phyloP scores from a whole-genome alignment of 495 filamentous ascomycete species.

The Penicillium antarcticum region DNA sequence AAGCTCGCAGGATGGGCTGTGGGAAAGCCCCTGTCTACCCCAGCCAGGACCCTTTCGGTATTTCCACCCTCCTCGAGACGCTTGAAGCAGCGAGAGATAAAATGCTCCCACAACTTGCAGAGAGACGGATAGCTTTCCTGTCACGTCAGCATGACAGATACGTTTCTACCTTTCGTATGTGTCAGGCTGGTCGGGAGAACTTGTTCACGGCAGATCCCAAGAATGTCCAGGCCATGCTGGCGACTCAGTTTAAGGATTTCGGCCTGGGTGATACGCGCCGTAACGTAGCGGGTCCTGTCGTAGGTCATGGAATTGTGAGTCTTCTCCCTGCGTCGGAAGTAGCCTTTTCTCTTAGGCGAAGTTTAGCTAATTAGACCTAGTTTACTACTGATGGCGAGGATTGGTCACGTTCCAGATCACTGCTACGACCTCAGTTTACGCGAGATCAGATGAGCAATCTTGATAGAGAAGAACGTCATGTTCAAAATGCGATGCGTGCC shows the following conservation, averaged over 20 bases:
- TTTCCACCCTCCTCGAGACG: too few relatives aligned
- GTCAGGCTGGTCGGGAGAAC: neutral
- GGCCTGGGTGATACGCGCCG: conserved; percentile 10
- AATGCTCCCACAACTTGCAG: too few relatives aligned
- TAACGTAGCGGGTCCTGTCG: neutral
- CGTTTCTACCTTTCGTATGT: neutral
- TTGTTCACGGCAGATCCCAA: conserved; percentile 58
- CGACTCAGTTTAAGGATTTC: conserved; percentile 62
- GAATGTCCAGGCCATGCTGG: conserved; percentile 71
- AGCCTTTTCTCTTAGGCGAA: too few relatives aligned
- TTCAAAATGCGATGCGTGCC: neutral
- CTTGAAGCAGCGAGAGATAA: too few relatives aligned
- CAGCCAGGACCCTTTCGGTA: too few relatives aligned
- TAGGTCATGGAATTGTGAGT: neutral
- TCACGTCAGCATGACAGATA: too few relatives aligned
- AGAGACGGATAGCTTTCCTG: too few relatives aligned
- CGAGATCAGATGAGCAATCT: conserved; percentile 28
- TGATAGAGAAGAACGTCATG: conserved; percentile 26
- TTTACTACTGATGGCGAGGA: conserved; percentile 35
- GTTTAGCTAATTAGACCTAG: too few relatives aligned
- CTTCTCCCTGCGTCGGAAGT: too few relatives aligned
- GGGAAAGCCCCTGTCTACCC: too few relatives aligned
- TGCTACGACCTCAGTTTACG: conserved; percentile 33
- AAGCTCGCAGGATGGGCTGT: too few relatives aligned
- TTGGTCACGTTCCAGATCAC: conserved; percentile 38